Evolutionary conservation across 176 grass and related monocot species (phyloP).

Genomic region (Zoysia japonica): DNA sequence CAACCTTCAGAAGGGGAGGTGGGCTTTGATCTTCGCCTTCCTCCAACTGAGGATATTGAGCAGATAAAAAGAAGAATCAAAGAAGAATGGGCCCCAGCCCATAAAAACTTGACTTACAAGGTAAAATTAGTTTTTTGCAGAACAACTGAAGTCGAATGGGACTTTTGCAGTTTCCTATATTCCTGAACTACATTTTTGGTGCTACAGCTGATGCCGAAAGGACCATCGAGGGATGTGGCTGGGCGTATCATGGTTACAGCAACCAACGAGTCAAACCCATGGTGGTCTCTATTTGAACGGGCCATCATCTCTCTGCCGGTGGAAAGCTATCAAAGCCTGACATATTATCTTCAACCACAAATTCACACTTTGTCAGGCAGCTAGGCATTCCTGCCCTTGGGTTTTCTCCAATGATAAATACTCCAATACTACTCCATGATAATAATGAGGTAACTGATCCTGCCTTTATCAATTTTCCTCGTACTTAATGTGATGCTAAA

Average conservation of each 20-base stretch:
- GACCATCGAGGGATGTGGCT: slow-evolving; percentile 50
- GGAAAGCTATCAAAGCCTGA: slow-evolving; percentile 77
- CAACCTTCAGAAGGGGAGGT: slow-evolving; percentile 98
- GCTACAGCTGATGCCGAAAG: slow-evolving; percentile 56
- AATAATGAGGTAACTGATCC: slow-evolving; percentile 64
- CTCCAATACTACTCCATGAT: slow-evolving; percentile 88
- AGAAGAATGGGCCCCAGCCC: slow-evolving; percentile 85
- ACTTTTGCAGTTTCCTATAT: no score
- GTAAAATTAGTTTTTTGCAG: slow-evolving; percentile 36
- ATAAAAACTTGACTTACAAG: slow-evolving; percentile 81
- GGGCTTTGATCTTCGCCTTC: slow-evolving; percentile 83
- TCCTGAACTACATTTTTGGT: no score
- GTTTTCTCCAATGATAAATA: slow-evolving; percentile 89
- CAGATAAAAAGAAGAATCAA: slow-evolving; percentile 70
- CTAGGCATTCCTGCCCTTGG: slow-evolving; percentile 80
- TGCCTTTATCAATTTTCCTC: background rate
- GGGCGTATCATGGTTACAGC: slow-evolving; percentile 54
- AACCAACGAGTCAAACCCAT: slow-evolving; percentile 84
- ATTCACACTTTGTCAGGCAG: slow-evolving; percentile 78
- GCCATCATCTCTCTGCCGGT: slow-evolving; percentile 57
- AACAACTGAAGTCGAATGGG: background rate
- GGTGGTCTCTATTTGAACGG: slow-evolving; percentile 75
- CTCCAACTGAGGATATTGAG: slow-evolving; percentile 73
- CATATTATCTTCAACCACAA: slow-evolving; percentile 77
- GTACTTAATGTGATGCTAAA: slow-evolving; percentile 11